Evolutionary conservation across 306 rosid genomes (phyloP), one percentile per base, ranked within the genome.

Genomic region (Quercus wislizeni): DNA sequence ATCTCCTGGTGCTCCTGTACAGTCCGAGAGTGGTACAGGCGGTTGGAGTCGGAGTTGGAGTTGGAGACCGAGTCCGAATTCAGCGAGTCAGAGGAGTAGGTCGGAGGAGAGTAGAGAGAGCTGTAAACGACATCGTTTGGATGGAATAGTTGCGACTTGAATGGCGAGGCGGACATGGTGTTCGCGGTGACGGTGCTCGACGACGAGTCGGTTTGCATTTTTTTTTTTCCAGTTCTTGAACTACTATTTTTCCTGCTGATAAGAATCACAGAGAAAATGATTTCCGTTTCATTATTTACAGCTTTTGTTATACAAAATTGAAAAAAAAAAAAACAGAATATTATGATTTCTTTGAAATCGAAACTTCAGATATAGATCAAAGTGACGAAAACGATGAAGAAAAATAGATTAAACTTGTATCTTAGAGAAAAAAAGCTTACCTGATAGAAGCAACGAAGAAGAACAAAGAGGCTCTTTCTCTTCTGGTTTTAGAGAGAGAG

Each of bases 1-100:
- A 92, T 87, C 57, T 94, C 98, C 81, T 94, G 98, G 79, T 89
- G 97, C 49, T 90, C 92, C 80, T 92, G 94, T 19, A 91, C 78
- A 6, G 80, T 79, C 69, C 85, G 76, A 9, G 94, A 84, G 82
- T 83, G 86, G 78, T 83, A 88, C 57, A 71, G 74, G 59, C 62
- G 63, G 77, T 62, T 77, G 67, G 80, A 83, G 55, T 84, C 33
- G 46, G 63, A 74, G 49, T 43, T 31, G 13, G 19, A 33, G 0
- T 71, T 38, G 1, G 91, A 77, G 67, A 49, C 55, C 38, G 76
- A 43, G 46, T 41, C 46, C 11, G 46, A 41, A 41, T 41, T 41
- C 46, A 41, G 46, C 46, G 46, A 41, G 46, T 8, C 46, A 0
- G 62, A 43, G 71, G 67, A 69, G 59, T 18, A 81, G 75, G 55